phyloP scores from a whole-genome alignment of 352 stramenopile genomes.

The Achlya hypogyna region DNA sequence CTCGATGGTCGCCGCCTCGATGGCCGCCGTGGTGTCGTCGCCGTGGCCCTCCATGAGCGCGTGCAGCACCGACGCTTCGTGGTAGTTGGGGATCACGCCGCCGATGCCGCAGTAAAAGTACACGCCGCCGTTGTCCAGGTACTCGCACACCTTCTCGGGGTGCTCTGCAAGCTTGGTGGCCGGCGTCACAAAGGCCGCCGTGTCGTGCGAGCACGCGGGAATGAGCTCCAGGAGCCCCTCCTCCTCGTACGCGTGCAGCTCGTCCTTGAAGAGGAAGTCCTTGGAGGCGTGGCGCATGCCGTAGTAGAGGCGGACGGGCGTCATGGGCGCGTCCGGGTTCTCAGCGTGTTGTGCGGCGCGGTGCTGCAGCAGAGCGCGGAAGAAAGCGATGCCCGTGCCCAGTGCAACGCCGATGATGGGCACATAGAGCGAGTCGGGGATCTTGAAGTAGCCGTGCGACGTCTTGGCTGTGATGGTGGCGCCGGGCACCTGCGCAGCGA shows the following conservation, averaged over 20 bases:
- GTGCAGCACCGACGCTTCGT: conserved; percentile 11
- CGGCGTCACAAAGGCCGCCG: conserved; percentile 11
- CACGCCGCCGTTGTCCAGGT: conserved; percentile 17
- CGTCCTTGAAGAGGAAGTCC: conserved; percentile 95
- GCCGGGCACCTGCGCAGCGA: conserved; percentile 36
- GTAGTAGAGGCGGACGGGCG: conserved; percentile 89
- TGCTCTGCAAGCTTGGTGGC: conserved; percentile 6
- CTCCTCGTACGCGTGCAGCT: conserved; percentile 74
- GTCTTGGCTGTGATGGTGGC: conserved; percentile 56
- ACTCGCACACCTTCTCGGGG: conserved; percentile 4
- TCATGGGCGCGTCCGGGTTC: conserved; percentile 28
- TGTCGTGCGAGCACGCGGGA: conserved; percentile 17
- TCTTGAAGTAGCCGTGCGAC: conserved; percentile 71
- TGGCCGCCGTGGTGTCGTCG: not conserved
- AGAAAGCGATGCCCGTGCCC: conserved; percentile 83
- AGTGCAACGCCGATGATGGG: conserved; percentile 82
- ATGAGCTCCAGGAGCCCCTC: conserved; percentile 49
- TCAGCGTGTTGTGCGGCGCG: conserved; percentile 56
- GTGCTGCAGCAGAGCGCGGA: conserved; percentile 87
- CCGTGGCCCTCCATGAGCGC: not conserved
- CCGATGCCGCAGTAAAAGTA: conserved; percentile 21
- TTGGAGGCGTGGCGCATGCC: conserved; percentile 87
- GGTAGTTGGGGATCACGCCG: conserved; percentile 13
- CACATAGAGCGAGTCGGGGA: conserved; percentile 50
- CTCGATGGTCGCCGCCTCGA: conserved; percentile 1